These are phyloP conservation scores for Stachybotrys chlorohalonatus DNA, from an alignment of 2,329 filamentous ascomycete genomes.

Conservation along the genomic window DNA sequence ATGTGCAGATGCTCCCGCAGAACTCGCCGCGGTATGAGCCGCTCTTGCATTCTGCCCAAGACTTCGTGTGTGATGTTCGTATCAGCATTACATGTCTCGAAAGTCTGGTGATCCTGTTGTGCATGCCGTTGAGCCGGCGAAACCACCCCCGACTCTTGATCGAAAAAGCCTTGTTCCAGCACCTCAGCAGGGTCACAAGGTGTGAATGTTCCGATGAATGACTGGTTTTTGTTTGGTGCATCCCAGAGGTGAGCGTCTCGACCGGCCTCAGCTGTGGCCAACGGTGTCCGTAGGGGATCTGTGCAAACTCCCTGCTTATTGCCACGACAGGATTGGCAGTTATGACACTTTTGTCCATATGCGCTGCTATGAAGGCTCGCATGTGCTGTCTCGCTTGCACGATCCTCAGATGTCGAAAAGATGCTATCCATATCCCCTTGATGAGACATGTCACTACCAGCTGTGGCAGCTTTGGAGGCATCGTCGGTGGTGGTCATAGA, in stretches of 20 bases:
- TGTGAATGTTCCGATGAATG: not conserved
- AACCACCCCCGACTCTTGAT: too few relatives aligned
- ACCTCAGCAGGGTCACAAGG: not conserved
- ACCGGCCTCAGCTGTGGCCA: too few relatives aligned
- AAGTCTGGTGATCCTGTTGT: not conserved
- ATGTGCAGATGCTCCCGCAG: not conserved
- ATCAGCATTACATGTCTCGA: not conserved
- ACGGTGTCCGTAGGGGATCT: too few relatives aligned
- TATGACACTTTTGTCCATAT: too few relatives aligned
- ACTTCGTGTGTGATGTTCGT: not conserved
- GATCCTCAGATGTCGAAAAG: not conserved
- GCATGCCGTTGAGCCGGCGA: too few relatives aligned
- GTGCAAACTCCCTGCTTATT: too few relatives aligned
- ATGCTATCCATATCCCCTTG: not conserved
- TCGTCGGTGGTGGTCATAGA: not conserved
- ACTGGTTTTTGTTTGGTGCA: not conserved
- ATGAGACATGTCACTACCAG: constrained; percentile 3
- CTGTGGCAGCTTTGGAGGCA: constrained; percentile 9
- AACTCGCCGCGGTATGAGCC: not conserved
- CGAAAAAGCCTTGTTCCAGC: not conserved
- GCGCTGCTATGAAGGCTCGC: not conserved
- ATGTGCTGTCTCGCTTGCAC: not conserved
- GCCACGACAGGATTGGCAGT: too few relatives aligned
- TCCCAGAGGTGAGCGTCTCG: too few relatives aligned
- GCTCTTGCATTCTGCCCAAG: not conserved